A percentile compares a stretch with the other conserved stretches of the same genome.
These are phyloP conservation scores for Erythrophleum ivorense DNA, from an alignment of 331 rosid genomes.

Conservation along the genomic window DNA sequence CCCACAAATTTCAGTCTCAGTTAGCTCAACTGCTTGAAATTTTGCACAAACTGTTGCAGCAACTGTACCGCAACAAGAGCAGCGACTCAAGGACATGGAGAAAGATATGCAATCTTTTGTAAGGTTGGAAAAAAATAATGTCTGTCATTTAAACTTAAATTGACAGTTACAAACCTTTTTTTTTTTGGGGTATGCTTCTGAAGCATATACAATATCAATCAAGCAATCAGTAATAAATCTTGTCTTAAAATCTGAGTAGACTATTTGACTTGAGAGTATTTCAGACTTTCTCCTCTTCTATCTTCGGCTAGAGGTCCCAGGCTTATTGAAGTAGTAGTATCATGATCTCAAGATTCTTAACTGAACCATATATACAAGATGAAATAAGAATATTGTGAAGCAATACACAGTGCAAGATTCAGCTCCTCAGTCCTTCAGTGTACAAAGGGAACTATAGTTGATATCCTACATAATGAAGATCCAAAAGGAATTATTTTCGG, in stretches of 20 bases:
- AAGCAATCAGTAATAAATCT: constrained; percentile 1
- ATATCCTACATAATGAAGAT: constrained; percentile 39
- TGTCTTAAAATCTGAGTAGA: background rate
- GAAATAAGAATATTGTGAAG: constrained; percentile 31
- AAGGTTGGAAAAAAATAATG: constrained; percentile 23
- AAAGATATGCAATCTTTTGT: constrained; percentile 86
- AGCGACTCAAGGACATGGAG: constrained; percentile 87
- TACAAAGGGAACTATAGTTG: constrained; percentile 39
- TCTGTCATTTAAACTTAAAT: constrained; percentile 25
- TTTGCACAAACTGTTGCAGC: constrained; percentile 85
- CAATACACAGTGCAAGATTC: constrained; percentile 28
- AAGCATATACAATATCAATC: constrained; percentile 44
- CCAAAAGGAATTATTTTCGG: constrained; percentile 38
- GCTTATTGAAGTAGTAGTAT: background rate
- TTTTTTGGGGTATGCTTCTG: constrained; percentile 39
- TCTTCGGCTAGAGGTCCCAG: background rate
- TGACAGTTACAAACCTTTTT: constrained; percentile 7
- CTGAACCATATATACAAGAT: constrained; percentile 37
- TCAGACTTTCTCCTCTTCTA: background rate
- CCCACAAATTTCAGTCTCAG: constrained; percentile 74
- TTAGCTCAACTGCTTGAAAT: constrained; percentile 90
- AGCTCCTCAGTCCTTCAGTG: constrained; percentile 40
- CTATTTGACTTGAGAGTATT: constrained; percentile 7
- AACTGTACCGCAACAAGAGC: constrained; percentile 89
- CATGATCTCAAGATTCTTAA: constrained; percentile 22